Base-by-base conservation (phyloP, 768 basidiomycete species). In the Pholiota molesta region DNA sequence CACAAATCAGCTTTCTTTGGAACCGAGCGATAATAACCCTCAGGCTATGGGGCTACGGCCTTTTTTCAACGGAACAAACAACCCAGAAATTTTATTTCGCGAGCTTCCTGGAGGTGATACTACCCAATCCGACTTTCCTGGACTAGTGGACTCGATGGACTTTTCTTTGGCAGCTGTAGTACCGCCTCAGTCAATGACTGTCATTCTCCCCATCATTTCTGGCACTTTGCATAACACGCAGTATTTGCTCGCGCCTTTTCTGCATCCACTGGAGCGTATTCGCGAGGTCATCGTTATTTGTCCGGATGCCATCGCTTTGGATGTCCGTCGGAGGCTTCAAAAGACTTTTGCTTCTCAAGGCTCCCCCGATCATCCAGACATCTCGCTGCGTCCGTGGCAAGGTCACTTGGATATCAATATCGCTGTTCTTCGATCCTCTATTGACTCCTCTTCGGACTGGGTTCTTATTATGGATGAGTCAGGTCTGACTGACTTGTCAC, bases 391-490 rank as follows among this genome's bases (percentile, higher is more conserved):
- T 23, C 63, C 63, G 14, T 65, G 58, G 62, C 59, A 55, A 47
- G 61, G 61, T 29, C 57, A 57, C 31, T 35, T 64, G 16, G 52
- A 60, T 13, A 17, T 53, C 3, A 5, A 23, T 37, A 42, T 52
- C 31, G 64, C 64, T 17, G 66, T 72, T 39, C 61, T 88, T n/a
- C 70, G 72, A 26, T 71, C 73, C 26, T 74, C 78, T 31, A 65
- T 75, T 5, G 77, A 76, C 29, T 73, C 77, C 26, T 73, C 79
- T 13, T 81, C 84, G 0, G 77, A 81, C 26, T 84, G 83, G 79
- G 67, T 84, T 9, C 77, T 90, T 13, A 55, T 89, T 8, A 73
- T 88, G 57, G 83, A 85, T 57, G 75, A 83, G 52, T 59, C 66
- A 47, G 86, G 81, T 9, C 63, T 89, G 9, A 28, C 64, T 3